A percentile compares a stretch with the other conserved stretches of the same genome.
These are phyloP conservation scores for Symbiodinium natans DNA, from an alignment of 73 alveolate genomes.

Conservation along the genomic window DNA sequence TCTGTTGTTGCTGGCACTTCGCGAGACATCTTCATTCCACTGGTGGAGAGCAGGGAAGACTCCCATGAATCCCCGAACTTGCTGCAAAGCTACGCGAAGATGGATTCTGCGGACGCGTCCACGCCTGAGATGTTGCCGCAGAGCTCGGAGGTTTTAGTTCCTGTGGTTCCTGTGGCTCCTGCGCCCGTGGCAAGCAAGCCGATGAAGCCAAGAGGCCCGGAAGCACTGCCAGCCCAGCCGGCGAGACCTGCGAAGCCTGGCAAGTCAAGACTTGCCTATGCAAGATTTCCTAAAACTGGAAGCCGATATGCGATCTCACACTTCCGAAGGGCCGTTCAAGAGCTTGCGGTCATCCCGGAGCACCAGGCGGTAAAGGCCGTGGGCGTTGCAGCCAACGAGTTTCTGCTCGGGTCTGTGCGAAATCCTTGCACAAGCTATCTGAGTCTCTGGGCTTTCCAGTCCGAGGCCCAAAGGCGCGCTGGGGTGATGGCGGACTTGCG, in stretches of 20 bases:
- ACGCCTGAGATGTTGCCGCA: too few relatives aligned
- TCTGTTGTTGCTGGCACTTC: background rate
- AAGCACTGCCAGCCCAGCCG: background rate
- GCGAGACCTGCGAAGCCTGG: background rate
- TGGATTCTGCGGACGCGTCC: too few relatives aligned
- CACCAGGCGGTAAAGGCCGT: background rate
- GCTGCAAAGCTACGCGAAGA: too few relatives aligned
- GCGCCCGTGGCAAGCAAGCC: background rate
- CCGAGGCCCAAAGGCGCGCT: slow-evolving; percentile 1
- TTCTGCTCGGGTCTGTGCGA: slow-evolving; percentile 58
- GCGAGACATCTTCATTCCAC: background rate
- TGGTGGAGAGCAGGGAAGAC: background rate
- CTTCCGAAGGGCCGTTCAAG: background rate
- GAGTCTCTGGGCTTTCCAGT: slow-evolving; percentile 81
- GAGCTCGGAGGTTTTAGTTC: background rate
- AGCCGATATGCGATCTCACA: background rate
- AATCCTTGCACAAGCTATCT: slow-evolving; percentile 68
- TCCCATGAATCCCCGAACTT: background rate
- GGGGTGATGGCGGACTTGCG: slow-evolving; percentile 32
- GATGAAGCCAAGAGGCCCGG: too few relatives aligned
- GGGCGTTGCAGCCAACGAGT: background rate
- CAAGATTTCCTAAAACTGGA: background rate
- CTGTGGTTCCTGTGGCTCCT: too few relatives aligned
- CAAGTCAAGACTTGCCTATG: background rate
- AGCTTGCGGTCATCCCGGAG: background rate